Conservation (phyloP, 148 eudicot genomes). For the Amaranthus hypochondriacus region DNA sequence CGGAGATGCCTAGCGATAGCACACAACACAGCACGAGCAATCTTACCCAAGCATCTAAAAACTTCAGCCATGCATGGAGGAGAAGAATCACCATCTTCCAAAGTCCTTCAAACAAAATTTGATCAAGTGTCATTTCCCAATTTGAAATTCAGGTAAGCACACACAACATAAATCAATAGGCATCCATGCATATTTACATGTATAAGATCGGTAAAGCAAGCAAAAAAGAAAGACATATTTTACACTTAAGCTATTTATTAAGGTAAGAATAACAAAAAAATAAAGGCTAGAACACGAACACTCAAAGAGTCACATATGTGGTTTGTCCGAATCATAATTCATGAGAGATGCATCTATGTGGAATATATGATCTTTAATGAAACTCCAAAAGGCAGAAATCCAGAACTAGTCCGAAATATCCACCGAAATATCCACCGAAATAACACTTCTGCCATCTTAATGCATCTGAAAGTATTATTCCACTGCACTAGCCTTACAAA, state of each 20-base stretch:
- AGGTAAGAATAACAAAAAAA: neutral
- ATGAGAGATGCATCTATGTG: neutral
- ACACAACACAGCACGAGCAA: slow-evolving; percentile 74
- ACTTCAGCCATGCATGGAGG: slow-evolving; percentile 88
- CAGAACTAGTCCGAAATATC: neutral
- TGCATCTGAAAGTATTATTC: neutral
- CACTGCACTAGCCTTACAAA: neutral
- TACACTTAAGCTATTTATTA: neutral
- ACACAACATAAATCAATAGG: neutral
- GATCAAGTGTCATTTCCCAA: slow-evolving; percentile 26
- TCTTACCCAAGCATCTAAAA: slow-evolving; percentile 83
- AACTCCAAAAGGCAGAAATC: neutral
- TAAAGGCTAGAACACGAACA: neutral
- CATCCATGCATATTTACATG: neutral
- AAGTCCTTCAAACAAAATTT: slow-evolving; percentile 53
- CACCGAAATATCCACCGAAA: neutral
- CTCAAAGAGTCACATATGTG: neutral
- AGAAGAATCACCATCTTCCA: slow-evolving; percentile 78
- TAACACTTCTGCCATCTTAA: neutral
- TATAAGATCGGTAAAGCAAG: neutral
- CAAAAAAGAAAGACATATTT: neutral
- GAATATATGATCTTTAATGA: neutral
- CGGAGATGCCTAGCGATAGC: slow-evolving; percentile 88
- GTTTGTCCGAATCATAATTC: neutral
- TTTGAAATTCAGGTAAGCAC: slow-evolving; percentile 8